phyloP scores from a whole-genome alignment of 768 basidiomycete genomes.

The Phanerochaete sordida region DNA sequence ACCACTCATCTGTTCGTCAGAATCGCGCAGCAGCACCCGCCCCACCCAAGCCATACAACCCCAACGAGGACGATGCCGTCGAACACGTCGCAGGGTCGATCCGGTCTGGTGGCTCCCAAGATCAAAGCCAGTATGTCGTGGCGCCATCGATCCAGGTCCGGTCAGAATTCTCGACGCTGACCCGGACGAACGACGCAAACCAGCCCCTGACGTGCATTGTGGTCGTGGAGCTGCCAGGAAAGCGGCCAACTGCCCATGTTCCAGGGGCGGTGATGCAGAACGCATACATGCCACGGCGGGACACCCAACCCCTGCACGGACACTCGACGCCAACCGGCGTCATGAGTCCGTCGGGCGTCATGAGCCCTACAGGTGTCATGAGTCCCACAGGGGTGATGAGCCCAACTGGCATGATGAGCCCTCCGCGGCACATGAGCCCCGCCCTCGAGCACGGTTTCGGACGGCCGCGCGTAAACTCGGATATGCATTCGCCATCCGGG shows the following conservation, averaged over 20 bases:
- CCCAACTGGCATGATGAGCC: not conserved
- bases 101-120: conserved; percentile 26
- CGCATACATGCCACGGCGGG: conserved; percentile 8
- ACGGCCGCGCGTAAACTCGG: not conserved
- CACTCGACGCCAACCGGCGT: not conserved
- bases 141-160: conserved; percentile 92
- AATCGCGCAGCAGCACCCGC: conserved; percentile 7
- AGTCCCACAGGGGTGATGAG: not conserved
- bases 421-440: conserved; percentile 6
- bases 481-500: conserved; percentile 8
- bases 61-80: conserved; percentile 82
- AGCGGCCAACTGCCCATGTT: conserved; percentile 41
- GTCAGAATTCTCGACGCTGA: conserved; percentile 83
- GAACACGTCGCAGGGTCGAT: conserved; percentile 32
- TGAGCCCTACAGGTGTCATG: not conserved
- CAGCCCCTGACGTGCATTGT: conserved; percentile 94
- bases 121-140: conserved; percentile 68
- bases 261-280: conserved; percentile 26
- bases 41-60: conserved; percentile 51
- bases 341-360: not conserved
- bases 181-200: conserved; percentile 62
- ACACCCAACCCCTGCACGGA: not conserved
- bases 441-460: conserved; percentile 1
- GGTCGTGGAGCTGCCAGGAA: conserved; percentile 86
- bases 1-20: conserved; percentile 39